phyloP scores from a whole-genome alignment of 495 filamentous ascomycete species.

The Penicillium alfredii region DNA sequence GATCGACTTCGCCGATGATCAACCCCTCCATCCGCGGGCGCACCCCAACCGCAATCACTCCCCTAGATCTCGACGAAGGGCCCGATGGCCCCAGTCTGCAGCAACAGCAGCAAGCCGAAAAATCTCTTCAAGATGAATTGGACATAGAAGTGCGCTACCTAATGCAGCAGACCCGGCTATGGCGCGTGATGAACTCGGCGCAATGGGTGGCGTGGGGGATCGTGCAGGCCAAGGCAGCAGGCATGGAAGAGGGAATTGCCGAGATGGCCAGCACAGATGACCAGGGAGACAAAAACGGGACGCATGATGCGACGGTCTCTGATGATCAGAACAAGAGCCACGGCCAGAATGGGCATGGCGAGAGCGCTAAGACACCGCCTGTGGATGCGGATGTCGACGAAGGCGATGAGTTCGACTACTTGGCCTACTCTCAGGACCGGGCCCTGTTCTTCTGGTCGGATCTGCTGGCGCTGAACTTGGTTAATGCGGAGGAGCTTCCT shows the following conservation, averaged over 20 bases:
- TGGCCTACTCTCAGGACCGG: conserved; percentile 83
- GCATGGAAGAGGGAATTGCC: conserved; percentile 40
- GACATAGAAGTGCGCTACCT: conserved; percentile 63
- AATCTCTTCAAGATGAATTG: conserved; percentile 47
- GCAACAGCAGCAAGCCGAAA: conserved; percentile 48
- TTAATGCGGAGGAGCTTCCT: conserved; percentile 68
- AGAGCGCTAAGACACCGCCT: conserved; percentile 10
- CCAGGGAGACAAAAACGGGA: too few species aligned
- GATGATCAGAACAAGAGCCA: not conserved
- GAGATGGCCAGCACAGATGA: conserved; percentile 15
- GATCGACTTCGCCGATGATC: conserved; percentile 49
- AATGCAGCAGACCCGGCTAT: conserved; percentile 70
- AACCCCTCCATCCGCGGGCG: conserved; percentile 39
- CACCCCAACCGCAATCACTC: conserved; percentile 26
- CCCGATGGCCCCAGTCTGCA: conserved; percentile 17
- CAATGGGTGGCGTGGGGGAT: conserved; percentile 97
- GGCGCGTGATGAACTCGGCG: conserved; percentile 80
- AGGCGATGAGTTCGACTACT: conserved; percentile 80
- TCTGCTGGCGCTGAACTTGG: conserved; percentile 62
- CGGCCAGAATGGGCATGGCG: not conserved
- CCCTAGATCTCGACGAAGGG: conserved; percentile 31
- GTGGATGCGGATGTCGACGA: conserved; percentile 29
- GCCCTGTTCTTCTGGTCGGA: conserved; percentile 94
- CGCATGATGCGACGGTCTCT: too few species aligned
- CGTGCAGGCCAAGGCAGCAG: conserved; percentile 82